Conservation (phyloP, 2,329 filamentous ascomycete genomes). For the Magnaporthiopsis incrustans region DNA sequence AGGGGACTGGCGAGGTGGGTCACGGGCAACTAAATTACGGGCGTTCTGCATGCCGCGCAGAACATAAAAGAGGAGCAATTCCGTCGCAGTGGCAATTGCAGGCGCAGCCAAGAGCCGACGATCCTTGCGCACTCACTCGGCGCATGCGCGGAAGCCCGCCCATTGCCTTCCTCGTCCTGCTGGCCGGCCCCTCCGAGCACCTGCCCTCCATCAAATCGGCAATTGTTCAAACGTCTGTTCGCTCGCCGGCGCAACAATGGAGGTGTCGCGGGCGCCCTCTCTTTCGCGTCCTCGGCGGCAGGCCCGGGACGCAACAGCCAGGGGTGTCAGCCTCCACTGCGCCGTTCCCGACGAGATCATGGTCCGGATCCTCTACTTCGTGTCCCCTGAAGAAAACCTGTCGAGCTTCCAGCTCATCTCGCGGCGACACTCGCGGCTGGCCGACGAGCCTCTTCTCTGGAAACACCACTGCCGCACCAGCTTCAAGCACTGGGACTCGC, state of each 20-base stretch:
- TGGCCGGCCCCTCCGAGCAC: too few species aligned
- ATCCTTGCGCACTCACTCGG: neutral
- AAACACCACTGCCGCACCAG: constrained; percentile 59
- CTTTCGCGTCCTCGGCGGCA: too few species aligned
- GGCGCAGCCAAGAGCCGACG: neutral
- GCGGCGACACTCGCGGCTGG: constrained; percentile 55
- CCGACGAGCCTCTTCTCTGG: constrained; percentile 72
- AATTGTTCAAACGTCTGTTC: neutral
- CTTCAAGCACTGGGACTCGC: constrained; percentile 69
- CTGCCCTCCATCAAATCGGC: too few species aligned
- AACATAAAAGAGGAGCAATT: neutral
- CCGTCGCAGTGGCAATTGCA: neutral
- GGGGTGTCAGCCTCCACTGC: neutral
- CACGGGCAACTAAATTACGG: neutral
- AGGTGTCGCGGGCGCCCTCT: neutral
- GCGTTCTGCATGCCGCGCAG: neutral
- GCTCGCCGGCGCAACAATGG: neutral
- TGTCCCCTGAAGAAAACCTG: constrained; percentile 48
- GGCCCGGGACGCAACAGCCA: neutral
- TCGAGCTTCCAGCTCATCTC: constrained; percentile 44
- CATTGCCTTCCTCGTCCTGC: neutral
- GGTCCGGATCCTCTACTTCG: constrained; percentile 63
- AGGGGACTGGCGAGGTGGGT: neutral
- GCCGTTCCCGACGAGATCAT: constrained; percentile 75
- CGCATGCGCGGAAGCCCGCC: neutral